These are phyloP conservation scores for Elongisporangium anandrum DNA, from an alignment of 352 stramenopile species.

Conservation along the genomic window DNA sequence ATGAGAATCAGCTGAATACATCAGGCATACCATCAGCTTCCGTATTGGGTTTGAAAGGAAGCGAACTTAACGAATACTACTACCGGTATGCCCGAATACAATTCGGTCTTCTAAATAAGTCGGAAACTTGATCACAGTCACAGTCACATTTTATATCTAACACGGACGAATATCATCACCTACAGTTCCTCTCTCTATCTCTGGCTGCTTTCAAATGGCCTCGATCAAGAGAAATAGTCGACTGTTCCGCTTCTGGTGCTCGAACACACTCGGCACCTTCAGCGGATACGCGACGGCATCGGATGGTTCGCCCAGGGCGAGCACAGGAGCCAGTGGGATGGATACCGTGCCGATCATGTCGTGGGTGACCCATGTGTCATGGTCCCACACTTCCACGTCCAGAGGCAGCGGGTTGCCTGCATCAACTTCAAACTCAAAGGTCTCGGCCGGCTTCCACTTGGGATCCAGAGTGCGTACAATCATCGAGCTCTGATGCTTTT, in stretches of 20 bases:
- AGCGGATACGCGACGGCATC: conserved; percentile 68
- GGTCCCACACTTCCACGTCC: conserved; percentile 66
- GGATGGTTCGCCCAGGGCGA: conserved; percentile 28
- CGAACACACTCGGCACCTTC: conserved; percentile 39
- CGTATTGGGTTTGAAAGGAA: too few species aligned
- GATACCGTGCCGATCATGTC: conserved; percentile 65
- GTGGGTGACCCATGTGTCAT: conserved; percentile 72
- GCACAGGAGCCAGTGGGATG: conserved; percentile 37
- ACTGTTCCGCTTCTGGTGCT: conserved; percentile 66
- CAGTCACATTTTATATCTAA: too few species aligned
- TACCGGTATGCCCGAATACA: too few species aligned
- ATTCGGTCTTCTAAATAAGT: too few species aligned
- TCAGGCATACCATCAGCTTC: too few species aligned
- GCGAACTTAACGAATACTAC: too few species aligned
- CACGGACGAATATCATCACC: too few species aligned
- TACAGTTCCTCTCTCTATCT: too few species aligned
- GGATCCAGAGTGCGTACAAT: conserved; percentile 56
- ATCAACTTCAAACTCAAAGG: conserved; percentile 60
- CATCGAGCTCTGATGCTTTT: conserved; percentile 66
- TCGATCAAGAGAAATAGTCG: conserved; percentile 63
- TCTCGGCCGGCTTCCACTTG: conserved; percentile 61
- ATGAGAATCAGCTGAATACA: too few species aligned
- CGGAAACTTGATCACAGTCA: too few species aligned
- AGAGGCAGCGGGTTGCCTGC: conserved; percentile 45
- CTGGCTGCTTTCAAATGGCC: neutral